phyloP scores from a whole-genome alignment of 2,329 filamentous ascomycete genomes.

The Monosporascus sp. region DNA sequence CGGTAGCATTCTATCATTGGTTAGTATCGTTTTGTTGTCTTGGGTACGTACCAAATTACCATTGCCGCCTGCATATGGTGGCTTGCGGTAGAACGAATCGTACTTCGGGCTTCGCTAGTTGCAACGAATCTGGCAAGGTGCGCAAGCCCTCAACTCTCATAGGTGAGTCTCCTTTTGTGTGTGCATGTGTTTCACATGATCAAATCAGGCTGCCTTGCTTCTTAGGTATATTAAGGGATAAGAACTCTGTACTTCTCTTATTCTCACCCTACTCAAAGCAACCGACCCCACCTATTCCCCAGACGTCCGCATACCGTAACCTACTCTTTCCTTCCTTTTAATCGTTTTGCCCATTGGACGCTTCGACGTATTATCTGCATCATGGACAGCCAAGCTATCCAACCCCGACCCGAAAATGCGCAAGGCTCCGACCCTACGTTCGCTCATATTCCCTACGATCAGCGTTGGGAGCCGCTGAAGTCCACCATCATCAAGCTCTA shows the following conservation, averaged over 20 bases:
- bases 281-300: background rate
- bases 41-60: background rate
- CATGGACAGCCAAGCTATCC: background rate
- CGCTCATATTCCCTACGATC: conserved; percentile 10
- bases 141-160: background rate
- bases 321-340: background rate
- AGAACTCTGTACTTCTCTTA: too few relatives aligned
- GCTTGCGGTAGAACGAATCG: too few relatives aligned
- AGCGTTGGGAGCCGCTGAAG: conserved; percentile 16
- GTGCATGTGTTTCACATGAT: background rate
- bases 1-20: background rate
- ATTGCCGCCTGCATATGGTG: background rate
- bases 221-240: too few relatives aligned
- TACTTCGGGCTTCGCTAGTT: too few relatives aligned
- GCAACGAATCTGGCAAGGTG: too few relatives aligned
- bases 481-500: conserved; percentile 11
- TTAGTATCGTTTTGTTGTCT: background rate
- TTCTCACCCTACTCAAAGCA: background rate
- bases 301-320: background rate
- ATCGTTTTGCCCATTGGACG: background rate
- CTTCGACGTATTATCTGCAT: background rate
- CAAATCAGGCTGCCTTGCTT: too few relatives aligned
- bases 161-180: conserved; percentile 3
- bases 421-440: conserved; percentile 4
- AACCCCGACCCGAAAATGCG: background rate